Evolutionary conservation across 106 monocot species (phyloP).

Genomic region (Hemerocallis citrina): DNA sequence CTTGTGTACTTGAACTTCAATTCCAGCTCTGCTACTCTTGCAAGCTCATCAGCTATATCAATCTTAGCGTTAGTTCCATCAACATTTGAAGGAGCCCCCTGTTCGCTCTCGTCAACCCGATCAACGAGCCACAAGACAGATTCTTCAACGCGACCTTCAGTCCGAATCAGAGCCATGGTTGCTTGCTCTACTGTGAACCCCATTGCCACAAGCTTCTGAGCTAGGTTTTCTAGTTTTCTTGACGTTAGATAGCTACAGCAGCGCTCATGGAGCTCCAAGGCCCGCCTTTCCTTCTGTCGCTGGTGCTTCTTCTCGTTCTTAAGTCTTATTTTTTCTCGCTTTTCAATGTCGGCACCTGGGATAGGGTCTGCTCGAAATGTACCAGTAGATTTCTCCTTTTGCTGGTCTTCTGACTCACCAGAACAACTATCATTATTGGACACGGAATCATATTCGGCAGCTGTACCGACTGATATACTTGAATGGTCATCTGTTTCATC

Average conservation of each 20-base stretch:
- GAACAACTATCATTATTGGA: constrained; percentile 73
- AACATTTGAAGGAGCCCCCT: constrained; percentile 13
- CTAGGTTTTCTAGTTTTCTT: constrained; percentile 58
- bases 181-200: constrained; percentile 66
- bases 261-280: constrained; percentile 63
- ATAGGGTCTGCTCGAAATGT: constrained; percentile 22
- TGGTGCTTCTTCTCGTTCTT: constrained; percentile 94
- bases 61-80: constrained; percentile 43
- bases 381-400: constrained; percentile 34
- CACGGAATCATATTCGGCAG: constrained; percentile 51
- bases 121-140: constrained; percentile 62
- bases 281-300: constrained; percentile 65
- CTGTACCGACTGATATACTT: constrained; percentile 21
- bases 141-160: constrained; percentile 64
- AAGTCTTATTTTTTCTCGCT: constrained; percentile 80
- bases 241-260: constrained; percentile 71
- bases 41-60: constrained; percentile 67
- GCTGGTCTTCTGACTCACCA: constrained; percentile 62
- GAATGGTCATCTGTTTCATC: constrained; percentile 44
- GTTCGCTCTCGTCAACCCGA: constrained; percentile 22
- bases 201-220: constrained; percentile 68
- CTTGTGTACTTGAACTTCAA: constrained; percentile 55
- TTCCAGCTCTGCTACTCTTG: constrained; percentile 46
- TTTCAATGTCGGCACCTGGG: constrained; percentile 64
- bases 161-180: constrained; percentile 64